Base-by-base conservation (phyloP, 2,329 filamentous ascomycete genomes). In the Pseudogymnoascus sp. region DNA sequence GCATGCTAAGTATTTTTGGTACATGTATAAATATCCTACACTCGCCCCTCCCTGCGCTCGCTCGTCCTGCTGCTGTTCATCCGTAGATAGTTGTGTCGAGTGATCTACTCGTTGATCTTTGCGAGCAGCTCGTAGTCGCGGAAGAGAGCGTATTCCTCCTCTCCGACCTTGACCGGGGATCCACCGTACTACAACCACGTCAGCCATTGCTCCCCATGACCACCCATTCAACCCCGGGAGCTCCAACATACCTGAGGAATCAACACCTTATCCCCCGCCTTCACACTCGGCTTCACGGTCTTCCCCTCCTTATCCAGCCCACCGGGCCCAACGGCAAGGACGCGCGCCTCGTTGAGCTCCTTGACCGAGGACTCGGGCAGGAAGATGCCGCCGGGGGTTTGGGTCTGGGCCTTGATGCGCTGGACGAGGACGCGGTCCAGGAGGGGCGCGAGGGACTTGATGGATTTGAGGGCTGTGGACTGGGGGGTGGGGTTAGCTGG, bases 391-490 rank as follows among this genome's bases (percentile, higher is more conserved):
- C 88, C 88, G 72, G 95, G 92, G 60, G 95, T 99, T 85, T 97
- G 97, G 76, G 92, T 79, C 81, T 97, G 93, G 74, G 93, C 90
- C 83, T 97, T 97, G 81, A 97, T 81, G 79, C 95, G 91, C 87
- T 99, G 95, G 71, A 99, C 91, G 68, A 99, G 89, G 72, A 99
- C 92, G 73, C 95, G 93, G 86, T 99, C 95, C 79, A 99, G 88
- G 71, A 99, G 93, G 67, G 95, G 95, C 65, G 88, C 90, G 73
- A 99, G 93, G 74, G 88, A 87, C 81, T 93, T 95, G 86, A 99
- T 93, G 77, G 90, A 96, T 79, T 93, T 95, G 81, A 97, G 86
- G 69, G 93, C 85, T 75, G 85, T 87, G 71, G 85, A 79, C 85
- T 88, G 66, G 16, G 26, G 26, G 16, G 19, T 3, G 31, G 19